These are phyloP conservation scores for Sporothrix brunneoviolacea DNA, from an alignment of 2,329 filamentous ascomycete species.

Conservation along the genomic window DNA sequence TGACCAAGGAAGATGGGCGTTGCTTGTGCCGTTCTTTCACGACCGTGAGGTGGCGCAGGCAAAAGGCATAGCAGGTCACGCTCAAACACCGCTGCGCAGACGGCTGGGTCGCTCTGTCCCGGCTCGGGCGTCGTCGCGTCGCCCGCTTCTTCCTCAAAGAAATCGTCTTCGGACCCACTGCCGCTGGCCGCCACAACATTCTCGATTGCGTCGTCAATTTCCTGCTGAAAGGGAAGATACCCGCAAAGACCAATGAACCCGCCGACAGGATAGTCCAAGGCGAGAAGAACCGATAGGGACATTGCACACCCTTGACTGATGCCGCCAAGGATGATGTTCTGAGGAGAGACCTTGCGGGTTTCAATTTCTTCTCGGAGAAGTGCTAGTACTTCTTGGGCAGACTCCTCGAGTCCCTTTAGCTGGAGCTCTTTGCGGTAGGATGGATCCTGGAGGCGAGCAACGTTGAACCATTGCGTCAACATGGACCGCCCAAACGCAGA, in stretches of 20 bases:
- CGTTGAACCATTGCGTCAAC: slow-evolving; percentile 48
- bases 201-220: slow-evolving; percentile 28
- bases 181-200: slow-evolving; percentile 18
- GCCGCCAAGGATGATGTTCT: slow-evolving; percentile 43
- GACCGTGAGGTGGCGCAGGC: no score
- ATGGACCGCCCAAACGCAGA: slow-evolving; percentile 34
- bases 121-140: not conserved
- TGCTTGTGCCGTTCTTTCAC: slow-evolving; percentile 11
- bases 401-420: slow-evolving; percentile 38
- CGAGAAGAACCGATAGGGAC: not conserved
- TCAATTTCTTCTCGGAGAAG: slow-evolving; percentile 18
- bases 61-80: not conserved
- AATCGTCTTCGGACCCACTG: not conserved
- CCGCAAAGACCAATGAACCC: slow-evolving; percentile 13
- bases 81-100: not conserved
- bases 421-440: slow-evolving; percentile 36
- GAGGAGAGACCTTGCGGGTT: slow-evolving; percentile 21
- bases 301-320: slow-evolving; percentile 12
- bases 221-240: slow-evolving; percentile 18
- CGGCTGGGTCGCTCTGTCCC: not conserved
- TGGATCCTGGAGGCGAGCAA: slow-evolving; percentile 34
- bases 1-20: slow-evolving; percentile 40
- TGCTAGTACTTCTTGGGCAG: slow-evolving; percentile 27
- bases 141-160: not conserved
- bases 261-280: slow-evolving; percentile 3